Evolutionary conservation across 768 basidiomycete genomes (phyloP), one percentile per base, ranked within the genome.

Genomic region (Lyophyllum atratum): DNA sequence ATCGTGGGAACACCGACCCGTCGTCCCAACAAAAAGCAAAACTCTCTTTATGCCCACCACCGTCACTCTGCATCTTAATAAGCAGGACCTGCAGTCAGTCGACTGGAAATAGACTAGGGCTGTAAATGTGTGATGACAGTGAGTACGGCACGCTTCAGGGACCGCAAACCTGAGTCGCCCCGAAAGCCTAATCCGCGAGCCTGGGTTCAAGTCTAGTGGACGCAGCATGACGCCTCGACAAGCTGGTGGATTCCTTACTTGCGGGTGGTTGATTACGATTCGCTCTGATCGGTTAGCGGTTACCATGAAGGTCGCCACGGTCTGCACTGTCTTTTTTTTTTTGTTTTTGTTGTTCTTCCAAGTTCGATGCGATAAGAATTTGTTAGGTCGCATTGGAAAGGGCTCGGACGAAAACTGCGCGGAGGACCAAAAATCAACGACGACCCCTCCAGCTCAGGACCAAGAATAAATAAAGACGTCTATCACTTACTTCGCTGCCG

Each of bases 221-320:
- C 46, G 29, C 29, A 47, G 14, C 29, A 29, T 19, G 46, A 31
- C 46, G 28, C 46, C 46, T 47, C 5, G 26, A 28, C 5, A 4
- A 28, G 28, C 31, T n/a, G 26, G 29, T 17, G 26, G 26, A 47
- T 19, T 28, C 46, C 46, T 28, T 47, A 31, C 46, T 29, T 19
- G 10, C 46, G 22, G 46, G 46, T 31, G 46, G 46, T 47, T 31
- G 46, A 31, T 15, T 28, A 47, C 29, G 46, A 47, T 47, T 47
- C 46, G 46, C 46, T 47, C 26, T 47, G 46, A 19, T 47, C 29
- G 46, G 46, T 47, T 47, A 47, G 46, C 46, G 46, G 46, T 26
- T 47, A 26, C 46, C 46, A 29, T 29, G 46, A 47, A 47, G 46
- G 46, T 28, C 26, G 19, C 25, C 1, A 8, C 17, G 29, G 46